These are phyloP conservation scores for Mycena galericulata DNA, from an alignment of 768 basidiomycete genomes.

Conservation along the genomic window DNA sequence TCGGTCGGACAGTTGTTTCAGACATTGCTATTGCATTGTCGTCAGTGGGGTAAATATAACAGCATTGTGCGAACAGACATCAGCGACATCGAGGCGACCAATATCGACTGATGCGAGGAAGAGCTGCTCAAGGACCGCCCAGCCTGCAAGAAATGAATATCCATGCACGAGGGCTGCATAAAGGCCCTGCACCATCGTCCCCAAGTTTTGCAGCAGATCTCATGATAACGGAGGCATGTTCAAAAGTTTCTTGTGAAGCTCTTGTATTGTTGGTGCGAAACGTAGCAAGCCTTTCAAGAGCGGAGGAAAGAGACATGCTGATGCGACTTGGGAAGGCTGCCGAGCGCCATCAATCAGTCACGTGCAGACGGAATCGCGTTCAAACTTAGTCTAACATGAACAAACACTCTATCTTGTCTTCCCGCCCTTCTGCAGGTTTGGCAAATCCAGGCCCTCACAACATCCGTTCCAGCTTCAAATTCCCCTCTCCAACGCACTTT, in stretches of 20 bases:
- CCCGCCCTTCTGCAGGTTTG: not conserved
- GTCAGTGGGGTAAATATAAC: conserved; percentile 7
- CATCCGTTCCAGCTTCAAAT: not conserved
- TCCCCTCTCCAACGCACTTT: not conserved
- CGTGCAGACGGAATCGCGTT: not conserved
- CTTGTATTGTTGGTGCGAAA: conserved; percentile 64
- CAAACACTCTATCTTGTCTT: not conserved
- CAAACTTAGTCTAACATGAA: not conserved
- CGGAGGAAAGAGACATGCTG: conserved; percentile 58
- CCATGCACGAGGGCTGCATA: conserved; percentile 12
- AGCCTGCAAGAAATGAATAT: conserved; percentile 58
- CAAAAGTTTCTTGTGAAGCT: conserved; percentile 70
- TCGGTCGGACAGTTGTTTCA: conserved; percentile 68
- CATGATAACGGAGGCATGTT: conserved; percentile 64
- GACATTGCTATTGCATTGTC: conserved; percentile 62
- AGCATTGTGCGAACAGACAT: conserved; percentile 61
- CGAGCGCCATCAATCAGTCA: not conserved
- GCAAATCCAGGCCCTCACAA: not conserved
- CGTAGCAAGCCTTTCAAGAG: conserved; percentile 65
- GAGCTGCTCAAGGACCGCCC: conserved; percentile 86
- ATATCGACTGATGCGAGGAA: conserved; percentile 82
- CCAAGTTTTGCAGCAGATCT: conserved; percentile 60
- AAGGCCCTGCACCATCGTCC: conserved; percentile 62
- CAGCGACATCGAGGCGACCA: conserved; percentile 77
- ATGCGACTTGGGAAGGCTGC: no score